phyloP scores from a whole-genome alignment of 345 rosid species.

The Gossypium sturtianum region DNA sequence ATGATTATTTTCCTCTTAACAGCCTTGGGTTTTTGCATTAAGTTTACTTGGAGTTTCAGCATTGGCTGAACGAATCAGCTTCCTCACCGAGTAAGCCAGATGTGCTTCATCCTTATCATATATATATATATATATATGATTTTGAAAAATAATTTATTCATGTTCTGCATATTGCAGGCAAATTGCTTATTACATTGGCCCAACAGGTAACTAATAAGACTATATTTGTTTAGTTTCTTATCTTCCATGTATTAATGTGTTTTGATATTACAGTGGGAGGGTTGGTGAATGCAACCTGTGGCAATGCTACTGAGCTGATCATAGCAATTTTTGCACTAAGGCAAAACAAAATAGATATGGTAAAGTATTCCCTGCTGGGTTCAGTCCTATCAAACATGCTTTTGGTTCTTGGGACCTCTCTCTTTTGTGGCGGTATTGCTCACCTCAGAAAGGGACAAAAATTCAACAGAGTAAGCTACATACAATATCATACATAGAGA shows the following conservation, averaged over 20 bases:
- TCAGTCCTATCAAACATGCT: slow-evolving; percentile 87
- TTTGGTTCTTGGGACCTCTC: slow-evolving; percentile 87
- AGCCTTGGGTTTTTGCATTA: slow-evolving; percentile 85
- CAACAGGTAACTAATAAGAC: slow-evolving; percentile 52
- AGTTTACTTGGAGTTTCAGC: slow-evolving; percentile 82
- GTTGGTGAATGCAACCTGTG: slow-evolving; percentile 86
- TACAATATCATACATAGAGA: neutral
- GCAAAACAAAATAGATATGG: slow-evolving; percentile 54
- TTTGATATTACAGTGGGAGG: slow-evolving; percentile 63
- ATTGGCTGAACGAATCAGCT: slow-evolving; percentile 90
- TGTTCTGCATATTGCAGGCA: slow-evolving; percentile 45
- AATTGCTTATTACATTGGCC: slow-evolving; percentile 75
- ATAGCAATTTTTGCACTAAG: slow-evolving; percentile 71
- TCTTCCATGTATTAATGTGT: neutral
- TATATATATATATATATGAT: neutral
- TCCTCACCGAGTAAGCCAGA: slow-evolving; percentile 75
- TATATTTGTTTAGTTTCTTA: neutral
- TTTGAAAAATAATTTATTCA: neutral
- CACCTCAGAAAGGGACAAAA: slow-evolving; percentile 57
- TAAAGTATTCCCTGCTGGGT: slow-evolving; percentile 83
- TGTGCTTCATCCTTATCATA: neutral
- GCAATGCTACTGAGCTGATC: slow-evolving; percentile 88
- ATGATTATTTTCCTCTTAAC: slow-evolving; percentile 15
- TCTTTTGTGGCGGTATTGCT: slow-evolving; percentile 80
- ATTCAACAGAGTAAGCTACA: slow-evolving; percentile 57